Evolutionary conservation across 2,329 filamentous ascomycete genomes (phyloP).

Genomic region (Colletotrichum lupini): DNA sequence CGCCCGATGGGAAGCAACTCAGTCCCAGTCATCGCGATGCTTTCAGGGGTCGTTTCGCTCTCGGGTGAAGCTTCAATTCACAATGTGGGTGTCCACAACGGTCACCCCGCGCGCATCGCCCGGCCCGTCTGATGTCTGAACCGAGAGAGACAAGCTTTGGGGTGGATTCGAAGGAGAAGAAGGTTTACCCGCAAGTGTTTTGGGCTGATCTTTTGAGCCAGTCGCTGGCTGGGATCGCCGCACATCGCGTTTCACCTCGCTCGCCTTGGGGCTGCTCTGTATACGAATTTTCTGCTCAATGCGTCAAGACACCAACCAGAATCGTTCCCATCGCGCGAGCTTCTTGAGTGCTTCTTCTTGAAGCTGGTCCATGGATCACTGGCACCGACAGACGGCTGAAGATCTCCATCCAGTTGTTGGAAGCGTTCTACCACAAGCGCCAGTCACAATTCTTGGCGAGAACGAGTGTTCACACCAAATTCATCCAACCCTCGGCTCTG

Average conservation of each 20-base stretch:
- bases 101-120: neutral
- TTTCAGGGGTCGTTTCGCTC: slow-evolving; percentile 9
- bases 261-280: neutral
- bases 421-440: neutral
- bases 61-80: neutral
- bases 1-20: neutral
- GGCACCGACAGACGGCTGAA: neutral
- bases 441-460: slow-evolving; percentile 18
- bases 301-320: neutral
- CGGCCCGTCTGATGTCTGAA: slow-evolving; percentile 16
- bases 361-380: neutral
- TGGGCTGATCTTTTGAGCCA: slow-evolving; percentile 21
- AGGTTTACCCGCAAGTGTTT: slow-evolving; percentile 22
- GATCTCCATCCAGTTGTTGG: neutral
- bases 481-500: neutral
- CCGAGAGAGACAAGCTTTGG: slow-evolving; percentile 10
- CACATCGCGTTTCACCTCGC: slow-evolving; percentile 15
- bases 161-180: neutral
- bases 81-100: neutral
- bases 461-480: neutral
- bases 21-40: neutral
- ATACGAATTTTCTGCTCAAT: neutral
- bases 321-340: neutral
- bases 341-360: neutral
- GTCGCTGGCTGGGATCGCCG: slow-evolving; percentile 9